Evolutionary conservation across 202 grass and related monocot genomes (phyloP), one percentile per base, ranked within the genome.

Genomic region (Eragrostis tef): DNA sequence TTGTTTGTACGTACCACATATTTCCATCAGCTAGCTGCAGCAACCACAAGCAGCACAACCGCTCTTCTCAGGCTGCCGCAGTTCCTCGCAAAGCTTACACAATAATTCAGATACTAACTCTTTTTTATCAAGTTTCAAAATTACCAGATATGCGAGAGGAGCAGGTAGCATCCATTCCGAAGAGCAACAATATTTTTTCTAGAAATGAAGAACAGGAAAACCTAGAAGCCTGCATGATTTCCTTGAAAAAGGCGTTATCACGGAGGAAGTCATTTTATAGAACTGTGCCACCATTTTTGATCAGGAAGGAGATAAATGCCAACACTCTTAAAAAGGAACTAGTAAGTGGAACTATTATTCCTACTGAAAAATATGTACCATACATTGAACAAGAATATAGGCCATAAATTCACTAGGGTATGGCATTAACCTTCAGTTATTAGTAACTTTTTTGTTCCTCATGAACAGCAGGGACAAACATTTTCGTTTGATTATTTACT

Each of bases 71-170:
- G 29, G 34, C 34, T 5, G 50, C 72, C 79, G 19, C 86, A 74
- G 58, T 81, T 80, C 78, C 59, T 84, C 71, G 36, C 76, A 64
- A 46, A 74, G 34, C 69, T 39, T 39, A 70, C 21, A 39, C 59
- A 31, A 1, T 1, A 29, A 36, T 62, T 73, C 26, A 39, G 6
- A 39, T 39, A 39, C 34, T 39, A 39, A 5, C 34, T 39, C 4
- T 39, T 39, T 39, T 39, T 39, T 39, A 39, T 39, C 34, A 39
- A 39, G 17, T 64, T 62, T 19, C 34, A 29, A 2, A 20, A 29
- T 26, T 39, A 39, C 34, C 50, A 77, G 81, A 34, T 59, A 57
- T 6, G 22, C 51, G 34, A 16, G 48, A 25, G 2, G 24, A 69
- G 59, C 64, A 84, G 52, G 63, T 68, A 69, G 9, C 39, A 11